Percentiles rank a stretch among this genome's conserved stretches.
Evolutionary conservation across 305 asterid species (phyloP).

Genomic region (Coffea humblotiana): DNA sequence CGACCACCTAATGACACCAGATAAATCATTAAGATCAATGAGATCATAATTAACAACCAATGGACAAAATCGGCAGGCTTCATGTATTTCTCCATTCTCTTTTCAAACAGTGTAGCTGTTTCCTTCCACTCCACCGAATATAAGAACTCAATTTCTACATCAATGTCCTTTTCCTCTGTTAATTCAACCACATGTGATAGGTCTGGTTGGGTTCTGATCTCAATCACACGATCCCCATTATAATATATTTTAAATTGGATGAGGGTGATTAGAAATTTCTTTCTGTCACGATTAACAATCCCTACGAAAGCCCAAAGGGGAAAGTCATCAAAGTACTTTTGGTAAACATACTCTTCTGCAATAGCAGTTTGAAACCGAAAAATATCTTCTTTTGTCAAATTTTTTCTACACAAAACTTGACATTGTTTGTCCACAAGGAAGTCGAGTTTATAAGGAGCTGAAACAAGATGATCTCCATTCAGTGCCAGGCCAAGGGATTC

Average conservation of each 20-base stretch:
- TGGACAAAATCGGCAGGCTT: conserved; percentile 2
- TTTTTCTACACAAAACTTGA: conserved; percentile 20
- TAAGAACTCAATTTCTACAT: conserved; percentile 12
- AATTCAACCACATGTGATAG: conserved; percentile 5
- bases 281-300: conserved; percentile 7
- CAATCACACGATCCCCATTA: conserved; percentile 18
- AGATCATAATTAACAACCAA: conserved; percentile 11
- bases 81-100: conserved; percentile 24
- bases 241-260: conserved; percentile 10
- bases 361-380: conserved; percentile 20
- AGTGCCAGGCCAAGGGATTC: conserved; percentile 18
- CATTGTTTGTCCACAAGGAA: conserved; percentile 17
- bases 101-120: conserved; percentile 12
- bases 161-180: conserved; percentile 19
- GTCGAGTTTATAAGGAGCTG: conserved; percentile 26
- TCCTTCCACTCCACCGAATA: conserved; percentile 19
- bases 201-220: neutral
- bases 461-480: conserved; percentile 28
- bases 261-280: conserved; percentile 13
- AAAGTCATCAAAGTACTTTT: conserved; percentile 28
- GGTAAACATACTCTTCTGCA: conserved; percentile 20
- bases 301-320: conserved; percentile 27
- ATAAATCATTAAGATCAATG: conserved; percentile 22
- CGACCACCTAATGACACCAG: conserved; percentile 14
- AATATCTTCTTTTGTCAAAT: conserved; percentile 25